Evolutionary conservation across 148 eudicot species (phyloP).

Genomic region (Vaccinium vitisidaea): DNA sequence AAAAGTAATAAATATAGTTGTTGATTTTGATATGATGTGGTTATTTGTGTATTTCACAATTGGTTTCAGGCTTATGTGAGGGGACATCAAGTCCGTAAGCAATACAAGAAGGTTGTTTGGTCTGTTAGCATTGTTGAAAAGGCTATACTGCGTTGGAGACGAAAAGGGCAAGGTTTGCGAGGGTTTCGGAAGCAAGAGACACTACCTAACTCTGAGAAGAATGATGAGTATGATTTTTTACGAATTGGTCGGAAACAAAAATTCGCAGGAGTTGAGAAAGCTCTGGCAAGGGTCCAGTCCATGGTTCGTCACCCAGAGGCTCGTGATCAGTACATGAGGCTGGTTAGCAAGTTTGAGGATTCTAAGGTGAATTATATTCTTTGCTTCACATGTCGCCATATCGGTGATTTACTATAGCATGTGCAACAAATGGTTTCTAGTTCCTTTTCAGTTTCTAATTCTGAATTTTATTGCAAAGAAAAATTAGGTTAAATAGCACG

Average conservation of each 20-base stretch:
- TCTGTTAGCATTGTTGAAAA: conserved; percentile 69
- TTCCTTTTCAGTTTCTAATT: background rate
- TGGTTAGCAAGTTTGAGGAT: conserved; percentile 25
- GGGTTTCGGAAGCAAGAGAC: conserved; percentile 49
- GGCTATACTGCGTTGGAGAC: conserved; percentile 76
- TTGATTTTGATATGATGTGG: background rate
- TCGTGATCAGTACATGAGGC: conserved; percentile 60
- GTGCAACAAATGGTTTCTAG: background rate
- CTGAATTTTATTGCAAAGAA: background rate
- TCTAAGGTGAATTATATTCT: conserved; percentile 12
- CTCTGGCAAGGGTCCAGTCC: conserved; percentile 62
- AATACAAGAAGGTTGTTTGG: conserved; percentile 64
- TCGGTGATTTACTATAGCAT: background rate
- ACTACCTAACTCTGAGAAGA: conserved; percentile 32
- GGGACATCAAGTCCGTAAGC: conserved; percentile 74
- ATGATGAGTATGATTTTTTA: conserved; percentile 57
- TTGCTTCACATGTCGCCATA: background rate
- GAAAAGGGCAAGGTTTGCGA: conserved; percentile 61
- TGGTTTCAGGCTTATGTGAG: conserved; percentile 62
- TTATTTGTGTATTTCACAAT: background rate
- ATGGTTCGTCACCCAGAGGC: conserved; percentile 66
- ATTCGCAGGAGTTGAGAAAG: conserved; percentile 50
- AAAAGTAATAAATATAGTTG: too few species aligned
- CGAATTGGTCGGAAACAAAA: conserved; percentile 59
- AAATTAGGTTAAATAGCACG: background rate